A percentile compares a stretch with the other conserved stretches of the same genome.
Conservation (phyloP, 352 stramenopile genomes). For the Globisporangium uncinulatum region DNA sequence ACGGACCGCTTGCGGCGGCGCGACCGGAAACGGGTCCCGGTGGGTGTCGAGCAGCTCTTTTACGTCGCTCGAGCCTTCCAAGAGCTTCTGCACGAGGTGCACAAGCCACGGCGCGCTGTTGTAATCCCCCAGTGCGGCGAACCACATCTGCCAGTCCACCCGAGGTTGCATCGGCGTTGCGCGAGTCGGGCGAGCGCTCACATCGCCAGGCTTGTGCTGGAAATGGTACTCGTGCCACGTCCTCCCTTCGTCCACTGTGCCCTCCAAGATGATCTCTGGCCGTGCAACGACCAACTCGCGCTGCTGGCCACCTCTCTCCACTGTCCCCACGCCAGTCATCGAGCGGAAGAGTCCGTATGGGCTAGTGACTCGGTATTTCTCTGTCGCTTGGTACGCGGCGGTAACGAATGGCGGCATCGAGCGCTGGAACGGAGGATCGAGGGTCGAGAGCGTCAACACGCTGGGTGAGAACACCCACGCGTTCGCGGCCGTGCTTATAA, state of each 20-base stretch:
- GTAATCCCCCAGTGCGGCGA: constrained; percentile 80
- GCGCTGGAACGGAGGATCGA: constrained; percentile 33
- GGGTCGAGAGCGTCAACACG: constrained; percentile 28
- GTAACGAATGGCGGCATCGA: constrained; percentile 23
- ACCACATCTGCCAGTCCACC: constrained; percentile 94
- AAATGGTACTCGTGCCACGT: constrained; percentile 83
- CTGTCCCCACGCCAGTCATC: constrained; percentile 85
- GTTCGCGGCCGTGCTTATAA: constrained; percentile 17
- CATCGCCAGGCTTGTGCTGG: constrained; percentile 79
- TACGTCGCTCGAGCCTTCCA: constrained; percentile 52
- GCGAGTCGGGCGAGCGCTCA: constrained; percentile 22
- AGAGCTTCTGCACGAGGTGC: constrained; percentile 78
- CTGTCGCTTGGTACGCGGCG: constrained; percentile 22
- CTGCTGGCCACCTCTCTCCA: constrained; percentile 15
- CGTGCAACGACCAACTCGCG: constrained; percentile 58
- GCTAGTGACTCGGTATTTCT: constrained; percentile 37
- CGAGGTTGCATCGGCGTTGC: constrained; percentile 54
- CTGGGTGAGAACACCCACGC: constrained; percentile 35
- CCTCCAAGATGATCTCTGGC: constrained; percentile 88
- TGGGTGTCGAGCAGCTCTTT: constrained; percentile 63
- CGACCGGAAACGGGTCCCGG: constrained; percentile 37
- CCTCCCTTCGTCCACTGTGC: constrained; percentile 33
- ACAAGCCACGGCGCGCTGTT: constrained; percentile 85
- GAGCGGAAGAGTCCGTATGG: constrained; percentile 86
- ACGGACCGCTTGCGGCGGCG: constrained; percentile 40